Evolutionary conservation across 2,329 filamentous ascomycete species (phyloP).

Genomic region (Paramyrothecium sp.): DNA sequence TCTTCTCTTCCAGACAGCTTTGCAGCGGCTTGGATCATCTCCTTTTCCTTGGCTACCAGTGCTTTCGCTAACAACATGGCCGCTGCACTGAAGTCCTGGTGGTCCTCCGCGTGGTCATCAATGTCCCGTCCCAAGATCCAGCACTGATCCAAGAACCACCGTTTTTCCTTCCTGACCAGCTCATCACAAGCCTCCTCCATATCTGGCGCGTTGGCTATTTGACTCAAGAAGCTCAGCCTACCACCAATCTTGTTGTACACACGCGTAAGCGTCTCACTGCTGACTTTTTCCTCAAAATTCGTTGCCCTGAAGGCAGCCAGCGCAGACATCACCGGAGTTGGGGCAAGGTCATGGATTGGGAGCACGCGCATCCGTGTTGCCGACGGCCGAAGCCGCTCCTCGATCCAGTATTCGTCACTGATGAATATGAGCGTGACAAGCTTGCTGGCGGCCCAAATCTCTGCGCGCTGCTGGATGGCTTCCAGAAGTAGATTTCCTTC

Average conservation of each 20-base stretch:
- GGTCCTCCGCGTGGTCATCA: slow-evolving; percentile 67
- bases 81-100: slow-evolving; percentile 55
- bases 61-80: slow-evolving; percentile 59
- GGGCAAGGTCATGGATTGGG: slow-evolving; percentile 49
- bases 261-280: slow-evolving; percentile 39
- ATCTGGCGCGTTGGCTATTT: slow-evolving; percentile 49
- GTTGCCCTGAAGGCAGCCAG: slow-evolving; percentile 47
- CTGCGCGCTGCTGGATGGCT: slow-evolving; percentile 68
- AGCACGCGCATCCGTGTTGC: slow-evolving; percentile 55
- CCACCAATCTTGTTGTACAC: slow-evolving; percentile 55
- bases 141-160: slow-evolving; percentile 67
- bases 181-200: slow-evolving; percentile 50
- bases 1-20: not conserved
- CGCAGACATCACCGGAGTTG: slow-evolving; percentile 44
- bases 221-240: slow-evolving; percentile 50
- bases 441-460: slow-evolving; percentile 71
- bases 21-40: slow-evolving; percentile 12
- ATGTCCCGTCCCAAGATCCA: slow-evolving; percentile 65
- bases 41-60: slow-evolving; percentile 47
- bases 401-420: slow-evolving; percentile 59
- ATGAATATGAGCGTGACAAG: slow-evolving; percentile 60
- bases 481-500: slow-evolving; percentile 67
- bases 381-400: slow-evolving; percentile 53
- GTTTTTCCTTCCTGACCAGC: slow-evolving; percentile 61
- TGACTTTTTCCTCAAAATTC: slow-evolving; percentile 41